A percentile compares a stretch with the other conserved stretches of the same genome.
Evolutionary conservation across 805 yeast genomes (phyloP).

Genomic region (Candida takata): DNA sequence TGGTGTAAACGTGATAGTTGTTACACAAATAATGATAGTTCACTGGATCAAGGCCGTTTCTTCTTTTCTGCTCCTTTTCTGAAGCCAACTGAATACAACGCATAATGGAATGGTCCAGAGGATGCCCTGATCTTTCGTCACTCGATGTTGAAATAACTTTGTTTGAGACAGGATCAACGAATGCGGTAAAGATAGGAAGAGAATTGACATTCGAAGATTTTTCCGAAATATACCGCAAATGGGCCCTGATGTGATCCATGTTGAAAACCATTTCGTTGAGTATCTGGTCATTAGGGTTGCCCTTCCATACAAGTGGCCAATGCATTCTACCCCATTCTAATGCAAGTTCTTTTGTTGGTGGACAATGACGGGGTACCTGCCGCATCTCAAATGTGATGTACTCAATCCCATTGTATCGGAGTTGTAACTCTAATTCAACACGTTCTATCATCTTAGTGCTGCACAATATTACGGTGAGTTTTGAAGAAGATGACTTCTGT

Average conservation of each 20-base stretch:
- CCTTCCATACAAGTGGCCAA: slow-evolving; percentile 96
- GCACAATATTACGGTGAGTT: slow-evolving; percentile 40
- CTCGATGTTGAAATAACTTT: slow-evolving; percentile 31
- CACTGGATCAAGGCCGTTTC: slow-evolving; percentile 20
- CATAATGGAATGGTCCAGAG: slow-evolving; percentile 73
- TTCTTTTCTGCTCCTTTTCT: slow-evolving; percentile 35
- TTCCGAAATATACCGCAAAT: slow-evolving; percentile 25
- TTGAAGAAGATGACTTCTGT: slow-evolving; percentile 26
- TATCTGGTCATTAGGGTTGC: slow-evolving; percentile 74
- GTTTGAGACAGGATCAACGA: slow-evolving; percentile 51
- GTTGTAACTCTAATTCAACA: slow-evolving; percentile 17
- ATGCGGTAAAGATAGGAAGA: slow-evolving; percentile 49
- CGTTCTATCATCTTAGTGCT: slow-evolving; percentile 26
- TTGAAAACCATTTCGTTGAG: slow-evolving; percentile 50
- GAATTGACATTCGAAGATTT: slow-evolving; percentile 22
- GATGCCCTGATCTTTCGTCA: slow-evolving; percentile 40
- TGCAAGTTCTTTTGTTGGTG: slow-evolving; percentile 63
- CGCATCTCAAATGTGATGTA: slow-evolving; percentile 19
- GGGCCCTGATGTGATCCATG: slow-evolving; percentile 32
- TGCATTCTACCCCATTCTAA: slow-evolving; percentile 54
- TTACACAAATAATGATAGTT: slow-evolving; percentile 57
- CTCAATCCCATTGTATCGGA: slow-evolving; percentile 13
- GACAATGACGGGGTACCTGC: slow-evolving; percentile 54
- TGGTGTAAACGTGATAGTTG: slow-evolving; percentile 70
- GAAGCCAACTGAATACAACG: slow-evolving; percentile 63